Evolutionary conservation across 768 basidiomycete genomes (phyloP).

Genomic region (Phanerochaete carnosa): DNA sequence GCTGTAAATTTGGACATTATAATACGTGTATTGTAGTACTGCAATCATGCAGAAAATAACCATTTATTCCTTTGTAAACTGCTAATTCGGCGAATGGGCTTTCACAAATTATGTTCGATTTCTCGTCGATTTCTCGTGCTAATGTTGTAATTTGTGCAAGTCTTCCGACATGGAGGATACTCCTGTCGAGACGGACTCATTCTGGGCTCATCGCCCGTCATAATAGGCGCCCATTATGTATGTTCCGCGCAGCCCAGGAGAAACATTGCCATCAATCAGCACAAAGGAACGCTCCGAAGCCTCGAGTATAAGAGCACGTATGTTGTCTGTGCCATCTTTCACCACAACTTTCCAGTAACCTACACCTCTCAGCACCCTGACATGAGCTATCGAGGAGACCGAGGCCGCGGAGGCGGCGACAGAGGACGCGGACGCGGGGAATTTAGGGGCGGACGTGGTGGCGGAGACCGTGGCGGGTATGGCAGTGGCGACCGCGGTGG

Average conservation of each 20-base stretch:
- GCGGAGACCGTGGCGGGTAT: slow-evolving; percentile 28
- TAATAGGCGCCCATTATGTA: background rate
- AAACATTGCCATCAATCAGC: background rate
- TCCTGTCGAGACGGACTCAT: no score
- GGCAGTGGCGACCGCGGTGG: slow-evolving; percentile 24
- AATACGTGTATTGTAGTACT: background rate
- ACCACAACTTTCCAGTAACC: background rate
- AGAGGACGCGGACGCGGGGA: slow-evolving; percentile 30
- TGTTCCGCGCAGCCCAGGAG: background rate
- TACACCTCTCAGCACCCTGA: background rate
- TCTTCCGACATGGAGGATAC: no score
- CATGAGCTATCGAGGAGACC: slow-evolving; percentile 22
- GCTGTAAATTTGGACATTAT: background rate
- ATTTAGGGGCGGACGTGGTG: slow-evolving; percentile 23
- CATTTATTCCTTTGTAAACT: background rate
- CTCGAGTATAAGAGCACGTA: background rate
- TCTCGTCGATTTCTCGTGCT: no score
- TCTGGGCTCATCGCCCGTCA: no score
- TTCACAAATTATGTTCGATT: no score
- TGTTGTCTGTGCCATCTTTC: background rate
- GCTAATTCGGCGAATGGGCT: no score
- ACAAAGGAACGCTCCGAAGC: background rate
- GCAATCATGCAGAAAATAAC: background rate
- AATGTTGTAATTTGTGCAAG: no score
- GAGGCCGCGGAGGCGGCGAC: slow-evolving; percentile 33